Percentiles rank a stretch among this genome's conserved stretches.
These are phyloP conservation scores for Hemisphaericaspora subhashii DNA, from an alignment of 1,139 yeast species.

Conservation along the genomic window DNA sequence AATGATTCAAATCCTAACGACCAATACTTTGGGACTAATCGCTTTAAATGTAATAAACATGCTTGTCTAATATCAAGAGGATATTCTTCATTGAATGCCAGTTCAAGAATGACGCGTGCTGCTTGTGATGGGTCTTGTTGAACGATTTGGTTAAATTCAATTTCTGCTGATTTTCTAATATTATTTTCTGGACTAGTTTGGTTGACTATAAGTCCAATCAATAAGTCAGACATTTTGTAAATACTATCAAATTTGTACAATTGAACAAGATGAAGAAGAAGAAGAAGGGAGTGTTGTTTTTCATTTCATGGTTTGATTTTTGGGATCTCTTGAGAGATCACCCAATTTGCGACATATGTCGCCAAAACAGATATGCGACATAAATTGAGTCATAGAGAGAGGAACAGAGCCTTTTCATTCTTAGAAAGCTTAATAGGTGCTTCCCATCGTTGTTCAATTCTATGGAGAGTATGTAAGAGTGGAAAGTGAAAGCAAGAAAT, in stretches of 20 bases:
- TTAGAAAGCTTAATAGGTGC: too few species aligned
- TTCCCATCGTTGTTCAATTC: too few species aligned
- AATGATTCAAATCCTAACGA: slow-evolving; percentile 80
- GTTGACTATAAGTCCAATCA: slow-evolving; percentile 23
- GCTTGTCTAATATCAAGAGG: slow-evolving; percentile 55
- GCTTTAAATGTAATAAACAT: slow-evolving; percentile 66
- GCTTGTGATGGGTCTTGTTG: slow-evolving; percentile 33
- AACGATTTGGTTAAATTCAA: slow-evolving; percentile 29
- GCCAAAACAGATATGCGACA: too few species aligned
- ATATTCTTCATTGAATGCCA: slow-evolving; percentile 21
- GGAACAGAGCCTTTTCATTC: too few species aligned
- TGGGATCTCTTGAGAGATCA: too few species aligned
- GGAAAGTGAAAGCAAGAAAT: too few species aligned
- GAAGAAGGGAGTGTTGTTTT: background rate
- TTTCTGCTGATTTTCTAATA: slow-evolving; percentile 35
- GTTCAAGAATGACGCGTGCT: slow-evolving; percentile 28
- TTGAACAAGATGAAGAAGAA: too few species aligned
- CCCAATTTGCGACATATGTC: too few species aligned
- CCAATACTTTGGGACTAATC: slow-evolving; percentile 77
- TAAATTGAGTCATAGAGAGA: too few species aligned
- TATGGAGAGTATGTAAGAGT: too few species aligned
- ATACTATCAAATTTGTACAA: too few species aligned
- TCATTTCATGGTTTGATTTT: too few species aligned
- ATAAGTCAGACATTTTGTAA: slow-evolving; percentile 10
- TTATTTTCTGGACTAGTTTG: slow-evolving; percentile 42